phyloP scores from a whole-genome alignment of 2,329 filamentous ascomycete species.

The Fusarium coffeatum region DNA sequence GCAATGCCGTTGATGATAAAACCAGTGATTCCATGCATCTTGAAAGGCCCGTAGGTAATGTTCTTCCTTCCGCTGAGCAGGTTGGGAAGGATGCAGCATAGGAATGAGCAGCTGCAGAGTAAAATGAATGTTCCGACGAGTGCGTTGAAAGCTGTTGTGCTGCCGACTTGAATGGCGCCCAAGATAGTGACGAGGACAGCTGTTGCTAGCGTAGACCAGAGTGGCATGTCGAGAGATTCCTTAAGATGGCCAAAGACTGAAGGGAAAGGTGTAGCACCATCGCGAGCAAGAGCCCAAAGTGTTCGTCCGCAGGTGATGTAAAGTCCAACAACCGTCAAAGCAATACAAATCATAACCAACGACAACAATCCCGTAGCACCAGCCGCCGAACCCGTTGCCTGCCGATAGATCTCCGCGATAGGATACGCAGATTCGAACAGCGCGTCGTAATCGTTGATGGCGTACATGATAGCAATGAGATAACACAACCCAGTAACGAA shows the following conservation, averaged over 20 bases:
- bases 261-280: conserved; percentile 53
- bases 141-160: conserved; percentile 73
- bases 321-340: conserved; percentile 51
- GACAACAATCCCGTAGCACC: conserved; percentile 64
- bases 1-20: conserved; percentile 64
- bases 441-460: conserved; percentile 67
- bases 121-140: conserved; percentile 66
- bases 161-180: conserved; percentile 74
- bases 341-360: conserved; percentile 55
- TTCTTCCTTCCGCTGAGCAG: conserved; percentile 56
- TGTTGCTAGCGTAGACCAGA: conserved; percentile 63
- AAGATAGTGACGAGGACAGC: conserved; percentile 61
- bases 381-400: conserved; percentile 63
- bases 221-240: conserved; percentile 49
- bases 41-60: conserved; percentile 66
- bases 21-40: conserved; percentile 60
- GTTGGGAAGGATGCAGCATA: conserved; percentile 71
- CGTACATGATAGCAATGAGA: conserved; percentile 67
- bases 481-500: conserved; percentile 66
- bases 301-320: conserved; percentile 56
- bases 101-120: conserved; percentile 58
- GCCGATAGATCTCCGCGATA: conserved; percentile 73
- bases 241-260: conserved; percentile 47
- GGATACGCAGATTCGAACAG: conserved; percentile 66
- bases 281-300: conserved; percentile 56